Evolutionary conservation across 495 filamentous ascomycete species (phyloP), one percentile per base, ranked within the genome.

Genomic region (Penicillium angulare): DNA sequence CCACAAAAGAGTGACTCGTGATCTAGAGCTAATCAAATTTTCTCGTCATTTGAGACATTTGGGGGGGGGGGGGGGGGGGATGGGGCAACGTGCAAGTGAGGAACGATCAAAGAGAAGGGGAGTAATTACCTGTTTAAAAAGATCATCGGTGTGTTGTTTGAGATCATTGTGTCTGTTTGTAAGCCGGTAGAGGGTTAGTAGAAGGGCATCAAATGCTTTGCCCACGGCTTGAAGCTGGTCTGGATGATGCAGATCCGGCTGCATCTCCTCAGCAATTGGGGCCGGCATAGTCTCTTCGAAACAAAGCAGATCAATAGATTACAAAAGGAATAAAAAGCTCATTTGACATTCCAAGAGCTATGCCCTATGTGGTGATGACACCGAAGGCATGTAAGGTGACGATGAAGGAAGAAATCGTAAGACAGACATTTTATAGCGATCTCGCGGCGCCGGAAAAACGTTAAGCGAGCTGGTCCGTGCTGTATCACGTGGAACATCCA

Each of bases 1-100:
- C 65, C 70, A 69, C 72, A 63, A 40, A 38, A 38, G 47, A 52
- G 72, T 68, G 69, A 66, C 75, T 79, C 67, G 69, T 77, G 77
- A 80, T 80, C 78, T 80, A 80, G 78, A 80, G 78, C 78, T 80
- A 76, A 79, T 74, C 54, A 66, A 60, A 53, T 67, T 75, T 67
- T 75, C 62, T 78, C 78, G 49, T 80, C 77, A 78, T 71, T 55
- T 64, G 65, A 73, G 69, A 74, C 61, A 59, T 43, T 24, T 21
- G 43, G 33, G 36, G 46, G 49, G 41, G 32, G 17, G 41, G 44
- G 52, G 40, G 45, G 47, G 29, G 41, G 47, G 22, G 48, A 44
- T 47, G 29, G 43, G 50, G 5, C 43, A 56, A 43, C 13, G 27
- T 9, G 13, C 1, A 31, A 12, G 27, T 7, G 27, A 12, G 13